Conservation (phyloP, 306 rosid genomes). For the Elaeagnus macrophylla region DNA sequence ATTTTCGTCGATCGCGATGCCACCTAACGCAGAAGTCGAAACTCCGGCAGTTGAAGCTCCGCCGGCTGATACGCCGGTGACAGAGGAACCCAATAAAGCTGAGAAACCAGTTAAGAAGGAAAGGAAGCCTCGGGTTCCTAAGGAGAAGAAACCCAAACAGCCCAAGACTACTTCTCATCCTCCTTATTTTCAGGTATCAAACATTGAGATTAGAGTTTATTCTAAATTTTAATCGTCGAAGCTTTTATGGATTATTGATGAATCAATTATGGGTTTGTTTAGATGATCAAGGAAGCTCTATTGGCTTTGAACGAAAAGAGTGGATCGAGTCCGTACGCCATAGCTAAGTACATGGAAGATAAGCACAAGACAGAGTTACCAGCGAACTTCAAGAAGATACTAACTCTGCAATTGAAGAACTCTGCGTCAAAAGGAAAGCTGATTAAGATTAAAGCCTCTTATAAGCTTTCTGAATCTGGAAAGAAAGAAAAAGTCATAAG, state of each 20-base stretch:
- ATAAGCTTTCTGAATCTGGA: constrained; percentile 41
- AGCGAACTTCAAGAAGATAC: constrained; percentile 59
- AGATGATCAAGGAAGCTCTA: constrained; percentile 88
- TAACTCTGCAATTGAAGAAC: constrained; percentile 70
- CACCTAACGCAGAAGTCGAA: constrained; percentile 30
- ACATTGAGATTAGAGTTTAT: not conserved
- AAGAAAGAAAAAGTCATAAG: constrained; percentile 18
- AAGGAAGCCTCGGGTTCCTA: constrained; percentile 39
- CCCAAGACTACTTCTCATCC: constrained; percentile 63
- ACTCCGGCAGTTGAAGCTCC: constrained; percentile 22
- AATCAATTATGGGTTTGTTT: not conserved
- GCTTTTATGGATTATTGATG: too few relatives aligned
- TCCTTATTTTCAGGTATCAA: constrained; percentile 68
- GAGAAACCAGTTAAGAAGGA: constrained; percentile 40
- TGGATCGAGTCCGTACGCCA: constrained; percentile 85
- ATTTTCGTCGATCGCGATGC: constrained; percentile 23
- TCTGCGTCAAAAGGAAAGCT: constrained; percentile 58
- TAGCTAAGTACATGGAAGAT: constrained; percentile 82
- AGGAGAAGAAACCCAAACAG: constrained; percentile 48
- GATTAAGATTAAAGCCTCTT: constrained; percentile 73
- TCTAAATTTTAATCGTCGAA: not conserved
- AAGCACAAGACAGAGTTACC: constrained; percentile 70
- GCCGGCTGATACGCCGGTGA: constrained; percentile 22
- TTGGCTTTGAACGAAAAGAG: constrained; percentile 57
- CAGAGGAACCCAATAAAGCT: constrained; percentile 25